phyloP scores from a whole-genome alignment of 2,329 filamentous ascomycete genomes.

The Claviceps monticola region DNA sequence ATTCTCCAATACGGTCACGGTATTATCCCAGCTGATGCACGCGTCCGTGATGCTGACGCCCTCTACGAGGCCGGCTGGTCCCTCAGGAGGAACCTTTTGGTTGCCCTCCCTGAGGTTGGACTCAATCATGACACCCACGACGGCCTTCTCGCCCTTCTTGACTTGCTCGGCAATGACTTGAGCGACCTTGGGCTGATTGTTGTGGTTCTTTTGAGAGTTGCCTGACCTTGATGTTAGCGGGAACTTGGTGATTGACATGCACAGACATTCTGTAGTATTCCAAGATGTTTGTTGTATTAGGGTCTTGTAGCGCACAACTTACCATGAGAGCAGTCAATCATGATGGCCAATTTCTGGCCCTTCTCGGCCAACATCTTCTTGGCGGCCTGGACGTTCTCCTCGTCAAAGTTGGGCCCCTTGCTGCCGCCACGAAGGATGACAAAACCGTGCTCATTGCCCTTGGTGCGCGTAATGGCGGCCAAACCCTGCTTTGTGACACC shows the following conservation, averaged over 20 bases:
- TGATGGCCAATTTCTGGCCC: constrained; percentile 76
- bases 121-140: constrained; percentile 97
- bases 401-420: constrained; percentile 87
- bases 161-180: constrained; percentile 70
- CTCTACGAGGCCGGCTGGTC: constrained; percentile 64
- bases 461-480: constrained; percentile 85
- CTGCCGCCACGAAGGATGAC: constrained; percentile 88
- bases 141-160: constrained; percentile 70
- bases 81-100: constrained; percentile 78
- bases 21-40: constrained; percentile 87
- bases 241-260: too few species aligned
- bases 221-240: constrained; percentile 31
- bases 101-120: constrained; percentile 88
- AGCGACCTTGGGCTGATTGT: constrained; percentile 74
- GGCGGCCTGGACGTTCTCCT: constrained; percentile 63
- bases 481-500: constrained; percentile 96
- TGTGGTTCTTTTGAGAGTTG: constrained; percentile 95
- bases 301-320: constrained; percentile 16
- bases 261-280: too few species aligned
- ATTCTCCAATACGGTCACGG: constrained; percentile 67
- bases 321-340: constrained; percentile 98
- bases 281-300: too few species aligned
- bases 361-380: constrained; percentile 71
- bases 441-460: constrained; percentile 93
- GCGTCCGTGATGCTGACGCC: constrained; percentile 93